These are phyloP conservation scores for Neostapfia colusana DNA, from an alignment of 176 grass and related monocot species.

Conservation along the genomic window DNA sequence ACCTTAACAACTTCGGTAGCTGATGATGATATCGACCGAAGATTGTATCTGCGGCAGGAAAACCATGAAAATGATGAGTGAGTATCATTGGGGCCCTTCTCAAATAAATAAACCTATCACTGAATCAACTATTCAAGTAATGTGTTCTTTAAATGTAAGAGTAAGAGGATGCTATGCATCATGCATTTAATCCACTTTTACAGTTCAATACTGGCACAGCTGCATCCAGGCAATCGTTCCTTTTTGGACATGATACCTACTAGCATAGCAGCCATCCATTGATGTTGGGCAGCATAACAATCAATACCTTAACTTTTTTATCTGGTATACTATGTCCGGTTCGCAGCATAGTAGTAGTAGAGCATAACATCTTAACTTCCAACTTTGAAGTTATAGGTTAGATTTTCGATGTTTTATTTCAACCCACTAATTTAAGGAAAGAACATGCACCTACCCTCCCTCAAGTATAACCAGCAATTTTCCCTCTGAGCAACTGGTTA, in stretches of 20 bases:
- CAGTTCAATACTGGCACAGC: background rate
- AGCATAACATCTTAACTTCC: background rate
- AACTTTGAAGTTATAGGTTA: background rate
- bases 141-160: background rate
- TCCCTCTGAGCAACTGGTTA: slow-evolving; percentile 63
- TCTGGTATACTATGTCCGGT: background rate
- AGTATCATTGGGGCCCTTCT: background rate
- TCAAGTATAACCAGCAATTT: slow-evolving; percentile 95
- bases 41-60: slow-evolving; percentile 72
- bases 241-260: background rate
- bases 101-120: background rate
- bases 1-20: slow-evolving; percentile 97
- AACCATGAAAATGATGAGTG: slow-evolving; percentile 7
- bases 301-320: background rate
- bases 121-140: background rate
- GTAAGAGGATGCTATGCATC: slow-evolving; percentile 25
- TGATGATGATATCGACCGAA: slow-evolving; percentile 86
- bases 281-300: background rate
- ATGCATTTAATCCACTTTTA: slow-evolving; percentile 12
- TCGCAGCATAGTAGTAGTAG: too few species aligned
- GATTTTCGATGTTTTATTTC: background rate
- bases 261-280: background rate
- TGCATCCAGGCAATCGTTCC: slow-evolving; percentile 1
- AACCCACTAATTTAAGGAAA: slow-evolving; percentile 13
- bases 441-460: slow-evolving; percentile 65